Conservation (phyloP, 2,329 filamentous ascomycete genomes). For the Elsinoe australis region DNA sequence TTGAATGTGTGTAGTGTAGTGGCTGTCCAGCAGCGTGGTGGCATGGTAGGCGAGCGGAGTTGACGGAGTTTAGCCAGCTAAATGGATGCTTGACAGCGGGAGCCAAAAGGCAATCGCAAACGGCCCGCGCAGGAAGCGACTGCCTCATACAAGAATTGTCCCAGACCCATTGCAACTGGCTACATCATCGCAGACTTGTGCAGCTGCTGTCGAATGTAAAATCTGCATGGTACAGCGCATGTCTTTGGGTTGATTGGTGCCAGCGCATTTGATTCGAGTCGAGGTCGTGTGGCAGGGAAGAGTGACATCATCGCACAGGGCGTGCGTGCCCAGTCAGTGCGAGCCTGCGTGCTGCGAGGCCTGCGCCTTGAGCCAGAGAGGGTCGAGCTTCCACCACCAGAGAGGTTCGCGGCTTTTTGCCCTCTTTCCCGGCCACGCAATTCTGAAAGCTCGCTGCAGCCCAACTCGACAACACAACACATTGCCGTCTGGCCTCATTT, state of each 20-base stretch:
- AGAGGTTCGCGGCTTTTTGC: too few species aligned
- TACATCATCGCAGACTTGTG: too few species aligned
- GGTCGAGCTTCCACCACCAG: too few species aligned
- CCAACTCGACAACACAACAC: too few species aligned
- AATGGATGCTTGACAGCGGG: constrained; percentile 12
- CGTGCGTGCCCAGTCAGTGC: too few species aligned
- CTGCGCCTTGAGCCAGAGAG: too few species aligned
- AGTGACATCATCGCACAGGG: constrained; percentile 9
- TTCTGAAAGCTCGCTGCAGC: constrained; percentile 3
- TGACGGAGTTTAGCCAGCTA: constrained; percentile 5
- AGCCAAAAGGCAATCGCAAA: neutral
- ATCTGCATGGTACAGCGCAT: neutral
- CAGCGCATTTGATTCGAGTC: constrained; percentile 9
- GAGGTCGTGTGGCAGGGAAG: constrained; percentile 5
- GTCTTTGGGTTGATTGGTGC: constrained; percentile 8
- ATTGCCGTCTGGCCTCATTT: constrained; percentile 5
- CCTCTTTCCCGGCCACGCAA: constrained; percentile 9
- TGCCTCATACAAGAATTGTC: too few species aligned
- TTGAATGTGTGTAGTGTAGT: too few species aligned
- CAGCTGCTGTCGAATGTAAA: too few species aligned
- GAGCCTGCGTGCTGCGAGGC: too few species aligned
- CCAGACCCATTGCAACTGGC: too few species aligned
- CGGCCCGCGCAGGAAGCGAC: neutral
- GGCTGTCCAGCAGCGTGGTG: neutral
- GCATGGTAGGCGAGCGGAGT: neutral